Conservation (phyloP, 805 yeast species). For the Wickerhamiella hasegawae region DNA sequence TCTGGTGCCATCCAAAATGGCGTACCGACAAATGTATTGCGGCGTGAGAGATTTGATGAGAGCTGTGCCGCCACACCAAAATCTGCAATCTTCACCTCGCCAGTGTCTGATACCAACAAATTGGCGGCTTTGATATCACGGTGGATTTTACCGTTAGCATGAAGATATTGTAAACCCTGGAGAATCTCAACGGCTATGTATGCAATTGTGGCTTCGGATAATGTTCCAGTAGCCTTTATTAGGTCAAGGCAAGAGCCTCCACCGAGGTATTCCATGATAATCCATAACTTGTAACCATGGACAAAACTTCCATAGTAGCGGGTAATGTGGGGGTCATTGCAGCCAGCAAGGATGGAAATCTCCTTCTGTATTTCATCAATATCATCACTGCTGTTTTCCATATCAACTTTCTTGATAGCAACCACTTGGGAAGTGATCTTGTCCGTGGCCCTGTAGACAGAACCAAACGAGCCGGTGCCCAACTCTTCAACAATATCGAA, state of each 20-base stretch:
- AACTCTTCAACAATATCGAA: constrained; percentile 37
- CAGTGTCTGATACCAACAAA: constrained; percentile 49
- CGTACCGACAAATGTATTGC: constrained; percentile 31
- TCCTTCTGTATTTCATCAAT: constrained; percentile 59
- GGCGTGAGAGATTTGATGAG: constrained; percentile 36
- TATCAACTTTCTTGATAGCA: constrained; percentile 35
- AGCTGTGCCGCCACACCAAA: constrained; percentile 88
- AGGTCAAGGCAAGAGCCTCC: constrained; percentile 65
- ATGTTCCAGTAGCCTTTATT: constrained; percentile 32
- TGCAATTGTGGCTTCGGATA: constrained; percentile 39
- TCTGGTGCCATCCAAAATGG: constrained; percentile 99
- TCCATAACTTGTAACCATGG: constrained; percentile 56
- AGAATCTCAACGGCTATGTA: constrained; percentile 39
- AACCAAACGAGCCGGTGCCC: constrained; percentile 70
- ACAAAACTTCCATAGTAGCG: constrained; percentile 58
- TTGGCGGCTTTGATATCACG: constrained; percentile 93
- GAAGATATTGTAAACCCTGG: constrained; percentile 49
- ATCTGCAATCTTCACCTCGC: constrained; percentile 80
- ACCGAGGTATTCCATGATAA: constrained; percentile 64
- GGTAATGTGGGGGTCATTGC: constrained; percentile 47
- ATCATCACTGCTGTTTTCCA: constrained; percentile 52
- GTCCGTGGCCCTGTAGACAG: constrained; percentile 49
- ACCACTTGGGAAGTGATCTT: constrained; percentile 22
- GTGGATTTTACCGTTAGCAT: constrained; percentile 60
- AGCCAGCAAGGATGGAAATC: constrained; percentile 50